Conservation (phyloP, 768 basidiomycete species). For the Cystofilobasidium bisporidii region DNA sequence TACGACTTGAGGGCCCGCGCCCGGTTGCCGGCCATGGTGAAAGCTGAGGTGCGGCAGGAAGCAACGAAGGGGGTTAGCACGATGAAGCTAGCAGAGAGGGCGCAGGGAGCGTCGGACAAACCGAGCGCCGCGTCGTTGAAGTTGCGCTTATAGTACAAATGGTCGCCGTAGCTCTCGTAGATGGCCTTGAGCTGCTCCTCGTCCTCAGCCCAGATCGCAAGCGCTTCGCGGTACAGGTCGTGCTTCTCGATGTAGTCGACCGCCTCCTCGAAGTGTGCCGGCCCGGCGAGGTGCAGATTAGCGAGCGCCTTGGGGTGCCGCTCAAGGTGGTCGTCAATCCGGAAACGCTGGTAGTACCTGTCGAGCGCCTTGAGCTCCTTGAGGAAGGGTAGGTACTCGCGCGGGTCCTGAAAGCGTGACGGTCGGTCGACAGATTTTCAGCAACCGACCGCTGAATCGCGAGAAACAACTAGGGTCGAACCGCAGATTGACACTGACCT, state of each 20-base stretch:
- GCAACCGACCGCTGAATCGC: neutral
- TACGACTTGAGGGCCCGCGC: conserved; percentile 76
- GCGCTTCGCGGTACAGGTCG: conserved; percentile 61
- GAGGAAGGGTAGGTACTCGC: conserved; percentile 95
- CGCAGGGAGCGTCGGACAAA: conserved; percentile 36
- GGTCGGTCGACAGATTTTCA: neutral
- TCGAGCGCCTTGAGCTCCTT: conserved; percentile 74
- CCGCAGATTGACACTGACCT: conserved; percentile 53
- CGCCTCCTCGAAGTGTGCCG: conserved; percentile 66
- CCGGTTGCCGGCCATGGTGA: conserved; percentile 55
- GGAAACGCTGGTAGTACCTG: conserved; percentile 71
- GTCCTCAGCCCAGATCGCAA: conserved; percentile 61
- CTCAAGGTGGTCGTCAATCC: conserved; percentile 84
- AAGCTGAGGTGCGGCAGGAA: conserved; percentile 45
- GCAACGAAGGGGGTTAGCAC: neutral
- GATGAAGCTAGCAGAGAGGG: conserved; percentile 22
- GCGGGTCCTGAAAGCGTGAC: conserved; percentile 67
- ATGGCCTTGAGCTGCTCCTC: conserved; percentile 40
- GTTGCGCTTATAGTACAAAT: conserved; percentile 68
- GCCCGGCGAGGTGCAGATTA: conserved; percentile 64
- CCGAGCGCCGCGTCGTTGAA: conserved; percentile 75
- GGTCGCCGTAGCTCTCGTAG: conserved; percentile 31
- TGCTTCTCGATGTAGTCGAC: conserved; percentile 68
- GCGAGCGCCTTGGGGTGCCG: conserved; percentile 62
- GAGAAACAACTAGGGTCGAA: neutral